Evolutionary conservation across 1,284 basidiomycete genomes (phyloP).

Genomic region (Cerrena zonata): DNA sequence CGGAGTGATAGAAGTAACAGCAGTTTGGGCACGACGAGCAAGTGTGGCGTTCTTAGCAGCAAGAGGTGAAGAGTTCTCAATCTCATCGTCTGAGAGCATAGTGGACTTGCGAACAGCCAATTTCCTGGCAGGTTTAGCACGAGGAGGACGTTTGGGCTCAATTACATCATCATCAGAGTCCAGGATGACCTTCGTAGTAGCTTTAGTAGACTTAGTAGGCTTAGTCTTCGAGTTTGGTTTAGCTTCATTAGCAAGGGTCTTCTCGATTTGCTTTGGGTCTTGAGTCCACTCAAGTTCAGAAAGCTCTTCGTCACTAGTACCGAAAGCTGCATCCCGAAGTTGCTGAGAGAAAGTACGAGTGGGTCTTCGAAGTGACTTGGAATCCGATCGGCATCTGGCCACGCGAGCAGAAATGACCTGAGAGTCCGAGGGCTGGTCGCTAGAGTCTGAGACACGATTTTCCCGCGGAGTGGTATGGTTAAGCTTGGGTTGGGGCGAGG

Average conservation of each 20-base stretch:
- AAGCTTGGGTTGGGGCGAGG: no score
- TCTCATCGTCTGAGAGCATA: conserved; percentile 5
- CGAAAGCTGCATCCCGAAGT: conserved; percentile 23
- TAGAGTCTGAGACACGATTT: no score
- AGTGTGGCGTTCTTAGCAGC: not conserved
- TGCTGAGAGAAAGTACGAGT: conserved; percentile 19
- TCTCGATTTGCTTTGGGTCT: not conserved
- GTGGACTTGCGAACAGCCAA: not conserved
- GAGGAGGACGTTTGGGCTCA: not conserved
- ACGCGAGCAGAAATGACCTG: no score
- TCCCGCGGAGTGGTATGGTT: no score
- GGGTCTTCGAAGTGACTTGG: conserved; percentile 2
- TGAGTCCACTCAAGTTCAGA: conserved; percentile 21
- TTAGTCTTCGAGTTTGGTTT: not conserved
- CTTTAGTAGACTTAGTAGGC: not conserved
- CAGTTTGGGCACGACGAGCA: not conserved
- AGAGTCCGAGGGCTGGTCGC: no score
- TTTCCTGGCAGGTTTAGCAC: not conserved
- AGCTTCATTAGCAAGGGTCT: not conserved
- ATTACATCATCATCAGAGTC: conserved; percentile 1
- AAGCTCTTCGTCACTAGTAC: conserved; percentile 27
- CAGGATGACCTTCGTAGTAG: not conserved
- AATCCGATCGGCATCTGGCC: no score
- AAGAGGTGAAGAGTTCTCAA: not conserved
- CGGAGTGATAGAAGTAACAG: not conserved